Base-by-base conservation (phyloP, 2,329 filamentous ascomycete genomes). In the Trichoderma simmonsii region DNA sequence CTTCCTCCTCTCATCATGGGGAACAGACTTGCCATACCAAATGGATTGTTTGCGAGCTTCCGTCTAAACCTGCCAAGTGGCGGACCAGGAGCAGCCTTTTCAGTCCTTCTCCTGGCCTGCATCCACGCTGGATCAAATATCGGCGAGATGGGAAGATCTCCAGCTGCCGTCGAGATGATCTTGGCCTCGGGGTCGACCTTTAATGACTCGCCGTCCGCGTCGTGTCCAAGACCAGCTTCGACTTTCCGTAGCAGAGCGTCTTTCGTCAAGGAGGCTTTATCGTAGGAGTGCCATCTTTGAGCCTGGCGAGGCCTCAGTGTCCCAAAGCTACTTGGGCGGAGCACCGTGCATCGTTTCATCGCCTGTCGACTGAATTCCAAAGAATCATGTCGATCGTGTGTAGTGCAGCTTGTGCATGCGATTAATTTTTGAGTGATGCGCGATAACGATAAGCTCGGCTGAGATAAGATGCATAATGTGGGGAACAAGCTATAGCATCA, bases 1-100 rank as follows among this genome's bases (percentile, higher is more conserved):
- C 56, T 28, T 32, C 14, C 9, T 48, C 59, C 62, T 9, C 51
- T 9, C 30, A 3, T 24, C 32, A 21, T 8, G 15, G 3, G 3
- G 18, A 15, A 56, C 30, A 26, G 34, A n/a, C 14, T 15, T 8
- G 14, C 32, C 82, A 34, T 82, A 92, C 90, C 92, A 75, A 88
- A 93, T 3, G 90, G 84, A 74, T 92, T 94, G 48, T 84, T 84
- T 34, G 82, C 82, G 2, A 94, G 81, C 72, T 88, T 86, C 71
- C 83, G 84, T 76, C 91, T 88, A 72, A 93, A 88, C 3, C 84
- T 80, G 14, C 81, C 83, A 2, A 72, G 75, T 0, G 78, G 76
- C 34, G 74, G 79, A 71, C 72, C 80, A 78, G 59, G 77, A 43
- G 72, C 81, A 0, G 78, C 76, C 71, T 84, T 84, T 57, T 80